Conservation (phyloP, 306 rosid genomes). For the Prunus davidiana region DNA sequence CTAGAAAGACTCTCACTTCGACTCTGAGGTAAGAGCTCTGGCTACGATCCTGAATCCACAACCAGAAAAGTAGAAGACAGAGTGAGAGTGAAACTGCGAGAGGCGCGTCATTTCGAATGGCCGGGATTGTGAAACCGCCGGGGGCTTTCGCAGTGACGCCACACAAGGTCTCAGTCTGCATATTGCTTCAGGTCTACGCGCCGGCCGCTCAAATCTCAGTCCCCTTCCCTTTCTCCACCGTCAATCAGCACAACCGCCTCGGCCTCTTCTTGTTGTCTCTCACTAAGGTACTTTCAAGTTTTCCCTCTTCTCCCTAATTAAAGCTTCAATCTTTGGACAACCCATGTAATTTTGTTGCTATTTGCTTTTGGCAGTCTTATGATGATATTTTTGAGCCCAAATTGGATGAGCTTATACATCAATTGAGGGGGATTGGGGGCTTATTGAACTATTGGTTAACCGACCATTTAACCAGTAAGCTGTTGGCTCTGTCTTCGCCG, state of each 20-base stretch:
- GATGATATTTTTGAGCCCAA: slow-evolving; percentile 88
- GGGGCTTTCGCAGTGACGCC: slow-evolving; percentile 78
- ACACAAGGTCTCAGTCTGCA: slow-evolving; percentile 85
- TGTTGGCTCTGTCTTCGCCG: slow-evolving; percentile 69
- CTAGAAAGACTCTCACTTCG: neutral
- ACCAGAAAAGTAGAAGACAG: neutral
- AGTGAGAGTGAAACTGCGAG: neutral
- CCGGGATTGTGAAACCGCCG: slow-evolving; percentile 61
- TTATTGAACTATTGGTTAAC: slow-evolving; percentile 46
- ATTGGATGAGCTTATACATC: slow-evolving; percentile 69
- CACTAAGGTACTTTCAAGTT: slow-evolving; percentile 53
- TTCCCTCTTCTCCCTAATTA: neutral
- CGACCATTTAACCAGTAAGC: slow-evolving; percentile 60
- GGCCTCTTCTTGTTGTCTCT: slow-evolving; percentile 75
- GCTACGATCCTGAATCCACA: neutral
- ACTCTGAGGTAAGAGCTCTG: neutral
- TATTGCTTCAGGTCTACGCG: slow-evolving; percentile 76
- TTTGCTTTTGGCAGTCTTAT: slow-evolving; percentile 46
- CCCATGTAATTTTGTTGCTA: neutral
- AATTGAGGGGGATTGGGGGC: slow-evolving; percentile 66
- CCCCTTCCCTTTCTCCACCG: slow-evolving; percentile 72
- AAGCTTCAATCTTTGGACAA: neutral
- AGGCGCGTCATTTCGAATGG: slow-evolving; percentile 32
- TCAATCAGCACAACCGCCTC: slow-evolving; percentile 77
- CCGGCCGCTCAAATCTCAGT: slow-evolving; percentile 63